These are phyloP conservation scores for Dryas alaskensis DNA, from an alignment of 306 rosid species.

Conservation along the genomic window DNA sequence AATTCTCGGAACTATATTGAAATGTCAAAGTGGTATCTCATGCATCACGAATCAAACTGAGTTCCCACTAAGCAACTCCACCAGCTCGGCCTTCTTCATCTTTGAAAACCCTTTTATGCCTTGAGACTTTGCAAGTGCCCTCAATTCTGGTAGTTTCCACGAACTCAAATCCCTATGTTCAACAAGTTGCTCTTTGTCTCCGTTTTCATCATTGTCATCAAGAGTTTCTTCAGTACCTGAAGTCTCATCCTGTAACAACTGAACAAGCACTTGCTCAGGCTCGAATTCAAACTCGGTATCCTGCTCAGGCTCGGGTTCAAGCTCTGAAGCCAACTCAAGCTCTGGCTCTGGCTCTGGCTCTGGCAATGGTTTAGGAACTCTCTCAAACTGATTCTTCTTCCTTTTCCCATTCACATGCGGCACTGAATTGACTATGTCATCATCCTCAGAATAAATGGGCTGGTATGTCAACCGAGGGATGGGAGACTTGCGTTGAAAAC, in stretches of 20 bases:
- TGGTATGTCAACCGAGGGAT: constrained; percentile 65
- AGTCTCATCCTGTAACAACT: constrained; percentile 47
- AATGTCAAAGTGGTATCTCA: constrained; percentile 2
- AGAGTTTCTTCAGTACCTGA: constrained; percentile 41
- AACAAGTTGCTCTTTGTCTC: constrained; percentile 27
- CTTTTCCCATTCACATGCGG: constrained; percentile 32
- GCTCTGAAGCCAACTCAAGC: constrained; percentile 22
- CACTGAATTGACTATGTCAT: constrained; percentile 25
- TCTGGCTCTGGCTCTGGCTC: constrained; percentile 42
- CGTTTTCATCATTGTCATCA: constrained; percentile 26
- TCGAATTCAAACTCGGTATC: not conserved
- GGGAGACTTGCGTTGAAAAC: constrained; percentile 81
- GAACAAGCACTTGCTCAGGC: constrained; percentile 41
- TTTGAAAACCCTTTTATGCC: constrained; percentile 83
- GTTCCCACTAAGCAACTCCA: constrained; percentile 54
- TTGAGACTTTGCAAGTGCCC: constrained; percentile 79
- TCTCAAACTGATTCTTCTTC: constrained; percentile 38
- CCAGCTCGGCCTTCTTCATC: constrained; percentile 78
- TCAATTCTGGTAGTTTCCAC: constrained; percentile 67
- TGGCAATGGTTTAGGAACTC: constrained; percentile 32
- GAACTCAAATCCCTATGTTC: constrained; percentile 56
- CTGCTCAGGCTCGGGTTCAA: constrained; percentile 20
- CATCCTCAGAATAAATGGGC: constrained; percentile 42
- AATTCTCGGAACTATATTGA: constrained; percentile 1
- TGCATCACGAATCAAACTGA: constrained; percentile 27